Percentiles rank a stretch among this genome's conserved stretches.
Evolutionary conservation across 2,329 filamentous ascomycete species (phyloP).

Genomic region (Achaetomium macrosporum): DNA sequence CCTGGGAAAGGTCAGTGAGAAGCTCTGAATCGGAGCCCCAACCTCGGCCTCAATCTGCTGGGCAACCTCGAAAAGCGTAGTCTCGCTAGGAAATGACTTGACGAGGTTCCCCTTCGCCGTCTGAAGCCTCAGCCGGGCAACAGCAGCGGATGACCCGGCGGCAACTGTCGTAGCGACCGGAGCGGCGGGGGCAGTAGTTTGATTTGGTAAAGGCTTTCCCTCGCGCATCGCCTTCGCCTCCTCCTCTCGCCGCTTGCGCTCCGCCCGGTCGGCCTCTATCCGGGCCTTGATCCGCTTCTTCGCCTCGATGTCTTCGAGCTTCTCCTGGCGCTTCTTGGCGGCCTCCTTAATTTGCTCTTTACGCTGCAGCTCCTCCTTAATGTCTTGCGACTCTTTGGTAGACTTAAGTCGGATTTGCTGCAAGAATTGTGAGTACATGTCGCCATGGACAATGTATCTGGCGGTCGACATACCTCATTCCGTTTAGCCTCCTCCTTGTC

Average conservation of each 20-base stretch:
- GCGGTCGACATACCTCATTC: slow-evolving; percentile 62
- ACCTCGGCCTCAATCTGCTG: slow-evolving; percentile 67
- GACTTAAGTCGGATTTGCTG: slow-evolving; percentile 74
- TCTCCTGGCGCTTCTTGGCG: slow-evolving; percentile 79
- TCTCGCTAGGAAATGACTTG: slow-evolving; percentile 84
- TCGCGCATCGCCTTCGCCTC: slow-evolving; percentile 79
- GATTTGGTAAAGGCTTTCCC: slow-evolving; percentile 50
- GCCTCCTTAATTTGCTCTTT: slow-evolving; percentile 93
- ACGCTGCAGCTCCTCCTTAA: slow-evolving; percentile 80
- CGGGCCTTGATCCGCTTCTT: slow-evolving; percentile 87
- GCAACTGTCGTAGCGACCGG: slow-evolving; percentile 42
- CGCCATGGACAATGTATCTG: neutral
- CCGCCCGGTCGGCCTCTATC: slow-evolving; percentile 92
- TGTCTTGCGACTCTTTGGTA: slow-evolving; percentile 80
- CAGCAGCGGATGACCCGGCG: slow-evolving; percentile 60
- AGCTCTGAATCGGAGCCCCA: slow-evolving; percentile 64
- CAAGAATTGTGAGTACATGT: slow-evolving; percentile 12
- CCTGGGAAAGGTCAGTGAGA: slow-evolving; percentile 79
- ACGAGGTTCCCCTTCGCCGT: slow-evolving; percentile 68
- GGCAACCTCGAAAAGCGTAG: slow-evolving; percentile 88
- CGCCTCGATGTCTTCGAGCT: slow-evolving; percentile 75
- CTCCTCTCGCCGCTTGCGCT: slow-evolving; percentile 78
- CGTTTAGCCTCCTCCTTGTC: slow-evolving; percentile 78
- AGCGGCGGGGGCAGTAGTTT: slow-evolving; percentile 34
- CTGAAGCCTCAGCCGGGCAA: slow-evolving; percentile 77